These are phyloP conservation scores for Falciphora oryzae DNA, from an alignment of 2,329 filamentous ascomycete species.

Conservation along the genomic window DNA sequence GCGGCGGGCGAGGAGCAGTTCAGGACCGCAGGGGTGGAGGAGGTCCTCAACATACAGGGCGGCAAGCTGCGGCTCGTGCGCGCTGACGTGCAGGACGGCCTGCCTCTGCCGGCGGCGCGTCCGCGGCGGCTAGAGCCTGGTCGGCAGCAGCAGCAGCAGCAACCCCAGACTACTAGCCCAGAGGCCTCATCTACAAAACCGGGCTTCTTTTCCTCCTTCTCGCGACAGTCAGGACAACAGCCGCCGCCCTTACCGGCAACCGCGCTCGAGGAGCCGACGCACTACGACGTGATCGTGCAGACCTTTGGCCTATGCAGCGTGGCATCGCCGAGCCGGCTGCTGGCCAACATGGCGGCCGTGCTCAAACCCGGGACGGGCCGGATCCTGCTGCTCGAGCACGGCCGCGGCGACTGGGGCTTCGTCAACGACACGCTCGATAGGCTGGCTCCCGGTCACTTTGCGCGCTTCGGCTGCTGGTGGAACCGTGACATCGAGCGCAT, in stretches of 20 bases:
- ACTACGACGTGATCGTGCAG: conserved; percentile 59
- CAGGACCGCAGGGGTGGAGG: conserved; percentile 4
- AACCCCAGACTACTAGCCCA: too few relatives aligned
- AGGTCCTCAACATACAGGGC: conserved; percentile 16
- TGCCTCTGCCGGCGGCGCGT: conserved; percentile 1
- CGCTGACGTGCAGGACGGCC: conserved; percentile 8
- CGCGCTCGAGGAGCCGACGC: conserved; percentile 15
- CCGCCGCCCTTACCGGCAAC: conserved; percentile 18
- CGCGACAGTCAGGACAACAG: background rate
- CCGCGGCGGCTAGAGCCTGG: background rate
- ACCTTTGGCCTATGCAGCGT: conserved; percentile 62
- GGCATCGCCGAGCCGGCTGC: conserved; percentile 45
- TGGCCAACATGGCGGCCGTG: conserved; percentile 46
- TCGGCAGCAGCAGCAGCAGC: background rate
- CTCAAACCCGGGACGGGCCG: conserved; percentile 50
- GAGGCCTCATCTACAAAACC: background rate
- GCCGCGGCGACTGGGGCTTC: conserved; percentile 47
- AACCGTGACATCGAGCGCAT: conserved; percentile 56
- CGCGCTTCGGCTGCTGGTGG: conserved; percentile 62
- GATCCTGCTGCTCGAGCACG: conserved; percentile 59
- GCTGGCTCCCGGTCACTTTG: conserved; percentile 49
- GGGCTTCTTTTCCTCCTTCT: background rate
- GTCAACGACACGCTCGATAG: conserved; percentile 52
- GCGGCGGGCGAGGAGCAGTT: conserved; percentile 6
- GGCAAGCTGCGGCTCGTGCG: conserved; percentile 19